Conservation (phyloP, 768 basidiomycete species). For the Kwoniella shandongensis region DNA sequence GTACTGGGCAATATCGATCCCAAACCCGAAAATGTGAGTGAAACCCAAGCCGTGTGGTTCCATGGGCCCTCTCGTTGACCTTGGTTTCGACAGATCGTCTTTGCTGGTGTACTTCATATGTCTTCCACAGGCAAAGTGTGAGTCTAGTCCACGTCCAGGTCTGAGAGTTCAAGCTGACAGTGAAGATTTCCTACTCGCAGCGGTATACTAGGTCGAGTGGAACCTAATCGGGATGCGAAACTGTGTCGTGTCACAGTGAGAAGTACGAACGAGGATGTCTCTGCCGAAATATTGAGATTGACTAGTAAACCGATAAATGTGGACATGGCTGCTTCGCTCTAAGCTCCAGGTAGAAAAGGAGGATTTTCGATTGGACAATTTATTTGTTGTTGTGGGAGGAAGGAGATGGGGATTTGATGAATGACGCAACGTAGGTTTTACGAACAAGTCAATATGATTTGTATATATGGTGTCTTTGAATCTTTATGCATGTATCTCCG, state of each 20-base stretch:
- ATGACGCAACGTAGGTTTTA: no score
- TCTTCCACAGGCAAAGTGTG: constrained; percentile 82
- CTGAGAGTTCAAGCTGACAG: constrained; percentile 10
- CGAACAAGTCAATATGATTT: no score
- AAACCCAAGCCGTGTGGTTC: background rate
- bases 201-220: constrained; percentile 85
- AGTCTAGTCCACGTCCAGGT: constrained; percentile 9
- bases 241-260: constrained; percentile 89
- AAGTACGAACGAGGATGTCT: constrained; percentile 89
- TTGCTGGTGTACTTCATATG: constrained; percentile 94
- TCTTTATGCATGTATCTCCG: no score
- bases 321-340: constrained; percentile 37
- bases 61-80: no score
- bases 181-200: constrained; percentile 11
- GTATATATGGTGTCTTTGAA: no score
- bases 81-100: constrained; percentile 60
- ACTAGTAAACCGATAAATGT: constrained; percentile 51
- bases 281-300: constrained; percentile 52
- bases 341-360: no score
- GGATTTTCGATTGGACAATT: no score
- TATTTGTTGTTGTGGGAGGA: no score
- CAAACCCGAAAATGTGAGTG: constrained; percentile 73
- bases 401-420: no score
- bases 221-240: constrained; percentile 96
- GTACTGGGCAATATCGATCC: constrained; percentile 84